phyloP scores from a whole-genome alignment of 2,329 filamentous ascomycete genomes.

The Ophiostoma fasciatum region DNA sequence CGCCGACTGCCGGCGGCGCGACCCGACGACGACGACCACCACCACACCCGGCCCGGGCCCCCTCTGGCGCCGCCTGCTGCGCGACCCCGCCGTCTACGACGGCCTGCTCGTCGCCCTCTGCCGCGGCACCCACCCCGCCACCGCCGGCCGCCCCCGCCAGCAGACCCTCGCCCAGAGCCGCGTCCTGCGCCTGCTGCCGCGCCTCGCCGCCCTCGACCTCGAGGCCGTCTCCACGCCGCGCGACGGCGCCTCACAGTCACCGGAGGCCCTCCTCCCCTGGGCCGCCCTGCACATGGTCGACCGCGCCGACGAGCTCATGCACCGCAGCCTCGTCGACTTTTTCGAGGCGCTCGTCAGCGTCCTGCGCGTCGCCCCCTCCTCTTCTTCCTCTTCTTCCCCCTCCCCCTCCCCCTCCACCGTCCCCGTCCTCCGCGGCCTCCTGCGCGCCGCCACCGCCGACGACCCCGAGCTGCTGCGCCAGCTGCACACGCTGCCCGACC shows the following conservation, averaged over 20 bases:
- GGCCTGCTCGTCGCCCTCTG: conserved; percentile 24
- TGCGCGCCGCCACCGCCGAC: conserved; percentile 24
- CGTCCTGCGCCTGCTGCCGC: conserved; percentile 34
- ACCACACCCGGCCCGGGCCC: no score
- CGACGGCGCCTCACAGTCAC: no score
- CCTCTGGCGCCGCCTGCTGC: no score
- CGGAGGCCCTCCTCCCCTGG: conserved; percentile 31
- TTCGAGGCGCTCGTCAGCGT: conserved; percentile 35
- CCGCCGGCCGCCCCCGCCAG: conserved; percentile 18
- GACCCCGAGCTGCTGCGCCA: conserved; percentile 25
- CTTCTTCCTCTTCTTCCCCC: conserved; percentile 13
- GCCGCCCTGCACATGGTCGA: conserved; percentile 37
- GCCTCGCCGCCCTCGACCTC: conserved; percentile 33
- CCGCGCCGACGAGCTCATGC: conserved; percentile 32
- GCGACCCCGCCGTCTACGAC: conserved; percentile 26
- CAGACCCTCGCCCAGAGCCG: conserved; percentile 36
- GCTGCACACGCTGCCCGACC: conserved; percentile 28
- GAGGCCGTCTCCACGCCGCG: conserved; percentile 16
- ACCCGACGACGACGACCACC: no score
- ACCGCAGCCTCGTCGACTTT: conserved; percentile 36
- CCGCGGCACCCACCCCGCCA: conserved; percentile 16
- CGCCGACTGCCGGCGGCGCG: conserved; percentile 32
- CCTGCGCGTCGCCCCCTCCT: conserved; percentile 25
- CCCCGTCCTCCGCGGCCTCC: conserved; percentile 21
- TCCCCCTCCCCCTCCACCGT: conserved; percentile 17